Evolutionary conservation across 768 basidiomycete species (phyloP).

Genomic region (Pleurotus tuoliensis): DNA sequence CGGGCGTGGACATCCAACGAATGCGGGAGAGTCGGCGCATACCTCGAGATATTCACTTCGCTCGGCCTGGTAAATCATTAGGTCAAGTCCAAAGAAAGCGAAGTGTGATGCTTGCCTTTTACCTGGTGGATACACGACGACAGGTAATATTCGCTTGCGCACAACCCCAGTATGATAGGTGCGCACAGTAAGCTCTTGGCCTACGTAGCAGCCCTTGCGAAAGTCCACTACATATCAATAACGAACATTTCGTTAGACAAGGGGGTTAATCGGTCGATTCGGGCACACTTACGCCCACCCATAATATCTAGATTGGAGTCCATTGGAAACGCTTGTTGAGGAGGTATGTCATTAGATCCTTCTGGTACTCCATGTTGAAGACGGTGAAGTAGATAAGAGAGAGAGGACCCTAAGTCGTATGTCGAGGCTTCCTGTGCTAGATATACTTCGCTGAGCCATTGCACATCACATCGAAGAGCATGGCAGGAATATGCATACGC

Average conservation of each 20-base stretch:
- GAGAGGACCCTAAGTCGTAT: slow-evolving; percentile 48
- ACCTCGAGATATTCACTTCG: slow-evolving; percentile 11
- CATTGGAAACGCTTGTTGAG: slow-evolving; percentile 83
- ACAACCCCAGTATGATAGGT: slow-evolving; percentile 93
- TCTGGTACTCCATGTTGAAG: slow-evolving; percentile 86
- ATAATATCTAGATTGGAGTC: slow-evolving; percentile 94
- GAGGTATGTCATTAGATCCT: slow-evolving; percentile 70
- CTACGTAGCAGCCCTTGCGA: slow-evolving; percentile 96
- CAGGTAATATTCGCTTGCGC: slow-evolving; percentile 85
- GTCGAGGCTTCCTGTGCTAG: slow-evolving; percentile 51
- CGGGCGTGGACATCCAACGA: slow-evolving; percentile 36
- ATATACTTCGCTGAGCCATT: not conserved
- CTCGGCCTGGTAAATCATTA: slow-evolving; percentile 11
- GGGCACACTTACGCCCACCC: slow-evolving; percentile 71
- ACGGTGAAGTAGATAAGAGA: slow-evolving; percentile 75
- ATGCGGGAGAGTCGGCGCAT: slow-evolving; percentile 23
- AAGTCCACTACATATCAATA: slow-evolving; percentile 67
- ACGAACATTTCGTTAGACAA: not conserved
- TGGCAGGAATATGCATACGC: slow-evolving; percentile 48
- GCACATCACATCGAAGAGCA: not conserved
- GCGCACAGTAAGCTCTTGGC: slow-evolving; percentile 94
- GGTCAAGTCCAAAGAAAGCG: not conserved
- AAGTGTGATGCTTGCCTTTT: slow-evolving; percentile 25
- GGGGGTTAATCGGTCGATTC: not conserved
- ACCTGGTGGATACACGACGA: slow-evolving; percentile 47